These are phyloP conservation scores for Backusella mclennaniae DNA, from an alignment of 192 early-diverging fungal species.

Conservation along the genomic window DNA sequence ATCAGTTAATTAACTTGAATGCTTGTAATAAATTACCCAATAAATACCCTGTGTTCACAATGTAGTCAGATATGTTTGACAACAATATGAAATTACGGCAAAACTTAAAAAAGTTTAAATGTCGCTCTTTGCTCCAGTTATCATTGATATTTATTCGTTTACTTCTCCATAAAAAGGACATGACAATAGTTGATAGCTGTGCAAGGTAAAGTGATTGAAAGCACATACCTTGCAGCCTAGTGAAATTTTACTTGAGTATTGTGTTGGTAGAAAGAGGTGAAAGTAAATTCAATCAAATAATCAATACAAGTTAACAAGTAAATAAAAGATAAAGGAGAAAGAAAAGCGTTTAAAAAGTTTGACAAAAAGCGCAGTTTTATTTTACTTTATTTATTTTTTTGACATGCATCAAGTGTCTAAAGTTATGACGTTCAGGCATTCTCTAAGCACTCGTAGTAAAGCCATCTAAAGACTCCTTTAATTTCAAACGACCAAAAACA, in stretches of 20 bases:
- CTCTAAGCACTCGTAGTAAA: background rate
- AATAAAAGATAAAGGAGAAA: background rate
- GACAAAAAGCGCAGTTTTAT: background rate
- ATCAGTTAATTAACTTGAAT: background rate
- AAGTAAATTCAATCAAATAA: background rate
- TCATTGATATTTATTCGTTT: background rate
- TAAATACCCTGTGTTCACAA: background rate
- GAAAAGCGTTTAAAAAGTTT: background rate
- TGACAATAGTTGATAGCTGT: background rate
- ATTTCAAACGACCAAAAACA: no score
- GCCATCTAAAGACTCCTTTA: no score
- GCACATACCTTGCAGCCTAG: background rate
- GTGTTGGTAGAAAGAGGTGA: background rate
- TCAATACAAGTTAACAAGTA: background rate
- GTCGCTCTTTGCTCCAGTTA: background rate
- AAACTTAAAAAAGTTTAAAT: background rate
- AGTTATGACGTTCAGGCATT: background rate
- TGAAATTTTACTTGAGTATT: background rate
- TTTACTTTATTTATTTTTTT: background rate
- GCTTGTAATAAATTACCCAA: background rate
- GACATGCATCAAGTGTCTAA: background rate
- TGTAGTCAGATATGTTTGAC: background rate
- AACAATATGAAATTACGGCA: background rate
- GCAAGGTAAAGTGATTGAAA: background rate
- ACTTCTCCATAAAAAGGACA: conserved; percentile 1